These are phyloP conservation scores for Phaeosphaeria sp. DNA, from an alignment of 2,329 filamentous ascomycete species.

Conservation along the genomic window DNA sequence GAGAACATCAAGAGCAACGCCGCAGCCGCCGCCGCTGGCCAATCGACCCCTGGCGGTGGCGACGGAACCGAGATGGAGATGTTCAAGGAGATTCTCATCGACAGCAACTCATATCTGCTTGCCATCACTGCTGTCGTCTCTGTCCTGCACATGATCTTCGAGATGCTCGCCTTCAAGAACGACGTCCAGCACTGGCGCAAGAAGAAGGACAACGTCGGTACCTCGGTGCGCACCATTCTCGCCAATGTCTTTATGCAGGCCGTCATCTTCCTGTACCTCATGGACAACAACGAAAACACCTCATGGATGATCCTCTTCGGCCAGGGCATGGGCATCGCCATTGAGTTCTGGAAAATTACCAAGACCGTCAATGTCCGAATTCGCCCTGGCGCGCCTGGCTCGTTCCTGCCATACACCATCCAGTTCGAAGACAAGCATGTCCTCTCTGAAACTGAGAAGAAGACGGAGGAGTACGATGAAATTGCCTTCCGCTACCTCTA, in stretches of 20 bases:
- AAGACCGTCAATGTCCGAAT: slow-evolving; percentile 90
- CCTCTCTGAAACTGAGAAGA: slow-evolving; percentile 92
- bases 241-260: slow-evolving; percentile 98
- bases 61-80: slow-evolving; percentile 96
- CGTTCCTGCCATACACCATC: slow-evolving; percentile 78
- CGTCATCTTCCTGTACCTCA: slow-evolving; percentile 93
- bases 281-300: slow-evolving; percentile 97
- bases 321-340: slow-evolving; percentile 82
- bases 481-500: slow-evolving; percentile 99
- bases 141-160: slow-evolving; percentile 91
- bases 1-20: slow-evolving; percentile 85
- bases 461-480: slow-evolving; percentile 97
- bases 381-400: slow-evolving; percentile 71
- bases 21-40: slow-evolving; percentile 75
- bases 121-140: slow-evolving; percentile 83
- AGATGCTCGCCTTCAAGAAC: slow-evolving; percentile 94
- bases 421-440: slow-evolving; percentile 96
- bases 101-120: slow-evolving; percentile 92
- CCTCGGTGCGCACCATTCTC: slow-evolving; percentile 93
- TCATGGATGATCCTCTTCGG: slow-evolving; percentile 98
- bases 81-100: slow-evolving; percentile 92
- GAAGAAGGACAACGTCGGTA: slow-evolving; percentile 99
- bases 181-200: slow-evolving; percentile 98
- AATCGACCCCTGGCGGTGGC: slow-evolving; percentile 74
- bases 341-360: slow-evolving; percentile 94